Conservation (phyloP, 768 basidiomycete genomes). For the Lanmaoa rubissima region DNA sequence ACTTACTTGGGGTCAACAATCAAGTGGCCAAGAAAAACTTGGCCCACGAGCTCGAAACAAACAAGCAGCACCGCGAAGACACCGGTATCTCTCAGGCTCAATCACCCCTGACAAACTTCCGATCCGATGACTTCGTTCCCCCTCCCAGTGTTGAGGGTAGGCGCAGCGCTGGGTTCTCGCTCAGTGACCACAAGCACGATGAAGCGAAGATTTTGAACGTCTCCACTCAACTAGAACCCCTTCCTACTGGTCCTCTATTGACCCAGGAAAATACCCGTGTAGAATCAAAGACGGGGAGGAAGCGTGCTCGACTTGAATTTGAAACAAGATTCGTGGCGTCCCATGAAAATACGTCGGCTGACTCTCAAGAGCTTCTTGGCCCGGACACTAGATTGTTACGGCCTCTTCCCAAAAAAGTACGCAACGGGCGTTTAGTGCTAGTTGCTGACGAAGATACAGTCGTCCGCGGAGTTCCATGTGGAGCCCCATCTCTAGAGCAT, state of each 20-base stretch:
- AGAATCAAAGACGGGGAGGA: constrained; percentile 6
- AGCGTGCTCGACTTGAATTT: constrained; percentile 19
- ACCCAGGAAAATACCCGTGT: neutral
- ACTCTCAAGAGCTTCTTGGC: constrained; percentile 13
- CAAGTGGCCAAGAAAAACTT: neutral
- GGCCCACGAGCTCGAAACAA: neutral
- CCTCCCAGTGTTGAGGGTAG: neutral
- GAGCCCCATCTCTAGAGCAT: constrained; percentile 11
- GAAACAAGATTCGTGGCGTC: constrained; percentile 10
- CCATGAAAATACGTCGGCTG: neutral
- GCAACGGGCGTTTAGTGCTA: neutral
- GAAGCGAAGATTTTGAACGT: neutral
- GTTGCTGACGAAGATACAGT: neutral
- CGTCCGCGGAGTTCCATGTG: neutral
- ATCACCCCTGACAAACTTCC: neutral
- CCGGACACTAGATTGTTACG: constrained; percentile 17
- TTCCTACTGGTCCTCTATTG: neutral
- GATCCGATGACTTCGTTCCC: neutral
- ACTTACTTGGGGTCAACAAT: neutral
- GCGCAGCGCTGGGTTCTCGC: neutral
- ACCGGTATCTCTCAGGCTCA: neutral
- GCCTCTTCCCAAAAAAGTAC: constrained; percentile 23
- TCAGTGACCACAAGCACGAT: neutral
- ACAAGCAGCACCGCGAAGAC: neutral
- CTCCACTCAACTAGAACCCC: neutral